Evolutionary conservation across 176 grass and related monocot genomes (phyloP).

Genomic region (Poa annua): DNA sequence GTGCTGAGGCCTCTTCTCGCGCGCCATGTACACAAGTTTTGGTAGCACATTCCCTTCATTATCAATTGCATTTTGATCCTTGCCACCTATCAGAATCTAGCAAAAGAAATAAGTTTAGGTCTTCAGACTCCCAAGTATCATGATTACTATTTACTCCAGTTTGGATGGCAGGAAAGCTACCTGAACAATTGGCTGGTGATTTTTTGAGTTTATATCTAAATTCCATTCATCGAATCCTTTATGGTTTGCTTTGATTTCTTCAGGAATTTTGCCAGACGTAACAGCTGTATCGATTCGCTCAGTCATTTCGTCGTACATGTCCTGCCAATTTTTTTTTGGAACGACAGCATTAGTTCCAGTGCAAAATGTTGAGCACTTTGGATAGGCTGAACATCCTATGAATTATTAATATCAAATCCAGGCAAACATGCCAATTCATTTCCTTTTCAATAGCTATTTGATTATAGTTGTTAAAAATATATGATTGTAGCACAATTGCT

Average conservation of each 20-base stretch:
- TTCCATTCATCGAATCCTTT: constrained; percentile 77
- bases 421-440: neutral
- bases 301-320: constrained; percentile 62
- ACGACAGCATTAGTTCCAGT: neutral
- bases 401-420: neutral
- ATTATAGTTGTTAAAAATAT: neutral
- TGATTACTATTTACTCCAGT: neutral
- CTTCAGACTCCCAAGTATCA: neutral
- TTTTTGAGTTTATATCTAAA: constrained; percentile 24
- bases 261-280: constrained; percentile 48
- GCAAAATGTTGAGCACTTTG: neutral
- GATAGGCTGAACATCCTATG: neutral
- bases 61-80: constrained; percentile 42
- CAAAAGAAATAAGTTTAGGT: constrained; percentile 12
- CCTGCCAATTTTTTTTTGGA: too few relatives aligned
- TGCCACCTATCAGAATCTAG: constrained; percentile 75
- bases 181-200: constrained; percentile 81
- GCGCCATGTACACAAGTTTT: constrained; percentile 86
- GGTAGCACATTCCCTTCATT: constrained; percentile 51
- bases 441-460: neutral
- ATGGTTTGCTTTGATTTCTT: constrained; percentile 53
- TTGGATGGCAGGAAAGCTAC: constrained; percentile 33
- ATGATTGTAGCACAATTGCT: neutral
- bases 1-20: constrained; percentile 73
- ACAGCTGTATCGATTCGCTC: constrained; percentile 50